phyloP scores from a whole-genome alignment of 2,329 filamentous ascomycete species.

The Curvularia verruculosa region DNA sequence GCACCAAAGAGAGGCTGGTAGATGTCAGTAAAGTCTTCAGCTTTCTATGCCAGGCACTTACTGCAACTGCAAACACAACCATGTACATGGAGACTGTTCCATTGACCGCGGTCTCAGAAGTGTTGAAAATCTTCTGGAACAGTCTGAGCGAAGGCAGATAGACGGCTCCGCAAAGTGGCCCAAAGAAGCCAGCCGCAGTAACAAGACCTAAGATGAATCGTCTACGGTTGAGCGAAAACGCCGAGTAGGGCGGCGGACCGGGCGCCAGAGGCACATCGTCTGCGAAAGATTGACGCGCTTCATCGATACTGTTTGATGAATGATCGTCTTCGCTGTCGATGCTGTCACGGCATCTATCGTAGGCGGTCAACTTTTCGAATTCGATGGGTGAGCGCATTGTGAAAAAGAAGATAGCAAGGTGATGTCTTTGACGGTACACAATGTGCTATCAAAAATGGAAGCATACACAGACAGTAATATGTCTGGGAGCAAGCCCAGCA shows the following conservation, averaged over 20 bases:
- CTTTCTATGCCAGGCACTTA: slow-evolving; percentile 10
- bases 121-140: slow-evolving; percentile 47
- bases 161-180: slow-evolving; percentile 53
- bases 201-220: slow-evolving; percentile 50
- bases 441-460: slow-evolving; percentile 17
- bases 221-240: slow-evolving; percentile 45
- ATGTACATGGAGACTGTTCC: slow-evolving; percentile 55
- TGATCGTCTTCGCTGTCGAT: slow-evolving; percentile 29
- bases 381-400: slow-evolving; percentile 34
- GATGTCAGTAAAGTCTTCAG: slow-evolving; percentile 10
- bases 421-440: background rate
- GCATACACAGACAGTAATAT: slow-evolving; percentile 14
- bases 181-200: slow-evolving; percentile 53
- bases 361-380: slow-evolving; percentile 30
- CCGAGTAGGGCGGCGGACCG: slow-evolving; percentile 45
- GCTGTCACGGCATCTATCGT: slow-evolving; percentile 31
- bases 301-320: slow-evolving; percentile 20
- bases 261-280: slow-evolving; percentile 10
- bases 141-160: slow-evolving; percentile 53
- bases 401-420: background rate
- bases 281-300: slow-evolving; percentile 20
- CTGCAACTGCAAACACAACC: slow-evolving; percentile 52
- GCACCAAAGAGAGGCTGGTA: slow-evolving; percentile 51
- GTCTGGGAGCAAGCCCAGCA: slow-evolving; percentile 23
- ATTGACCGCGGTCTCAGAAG: slow-evolving; percentile 49